A percentile compares a stretch with the other conserved stretches of the same genome.
Conservation (phyloP, 1,139 yeast genomes). For the Sugiyamaella grinbergsii region DNA sequence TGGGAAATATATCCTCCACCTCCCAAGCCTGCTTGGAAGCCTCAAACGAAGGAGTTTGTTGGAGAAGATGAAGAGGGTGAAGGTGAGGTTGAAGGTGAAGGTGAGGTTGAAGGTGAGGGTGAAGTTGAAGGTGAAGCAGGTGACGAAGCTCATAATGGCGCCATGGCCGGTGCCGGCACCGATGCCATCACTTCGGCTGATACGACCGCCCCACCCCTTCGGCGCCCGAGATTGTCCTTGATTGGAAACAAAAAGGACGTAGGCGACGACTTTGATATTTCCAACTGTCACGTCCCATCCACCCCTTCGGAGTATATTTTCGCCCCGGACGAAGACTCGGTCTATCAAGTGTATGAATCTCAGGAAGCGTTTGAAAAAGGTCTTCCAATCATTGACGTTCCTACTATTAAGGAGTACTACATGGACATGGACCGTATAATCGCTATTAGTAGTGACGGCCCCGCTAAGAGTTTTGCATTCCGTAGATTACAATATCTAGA, state of each 20-base stretch:
- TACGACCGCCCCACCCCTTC: slow-evolving; percentile 10
- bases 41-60: slow-evolving; percentile 59
- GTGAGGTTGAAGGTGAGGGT: too few species aligned
- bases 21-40: slow-evolving; percentile 88
- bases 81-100: slow-evolving; percentile 22
- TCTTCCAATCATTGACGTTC: slow-evolving; percentile 59
- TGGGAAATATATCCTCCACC: slow-evolving; percentile 94
- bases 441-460: slow-evolving; percentile 85
- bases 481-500: slow-evolving; percentile 90
- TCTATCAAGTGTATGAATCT: slow-evolving; percentile 61
- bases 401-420: slow-evolving; percentile 80
- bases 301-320: slow-evolving; percentile 52
- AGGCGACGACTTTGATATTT: slow-evolving; percentile 61
- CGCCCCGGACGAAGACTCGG: slow-evolving; percentile 61
- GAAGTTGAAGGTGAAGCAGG: too few species aligned
- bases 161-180: too few species aligned
- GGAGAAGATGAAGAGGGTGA: slow-evolving; percentile 29
- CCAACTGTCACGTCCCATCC: slow-evolving; percentile 62
- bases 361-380: slow-evolving; percentile 36
- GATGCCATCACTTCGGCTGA: too few species aligned
- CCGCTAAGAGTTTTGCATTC: slow-evolving; percentile 95
- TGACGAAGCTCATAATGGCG: too few species aligned
- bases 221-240: slow-evolving; percentile 19
- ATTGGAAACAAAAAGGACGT: slow-evolving; percentile 33
- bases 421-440: slow-evolving; percentile 74